Conservation (phyloP, 192 early-diverging fungal genomes). For the Coemansia sp. region DNA sequence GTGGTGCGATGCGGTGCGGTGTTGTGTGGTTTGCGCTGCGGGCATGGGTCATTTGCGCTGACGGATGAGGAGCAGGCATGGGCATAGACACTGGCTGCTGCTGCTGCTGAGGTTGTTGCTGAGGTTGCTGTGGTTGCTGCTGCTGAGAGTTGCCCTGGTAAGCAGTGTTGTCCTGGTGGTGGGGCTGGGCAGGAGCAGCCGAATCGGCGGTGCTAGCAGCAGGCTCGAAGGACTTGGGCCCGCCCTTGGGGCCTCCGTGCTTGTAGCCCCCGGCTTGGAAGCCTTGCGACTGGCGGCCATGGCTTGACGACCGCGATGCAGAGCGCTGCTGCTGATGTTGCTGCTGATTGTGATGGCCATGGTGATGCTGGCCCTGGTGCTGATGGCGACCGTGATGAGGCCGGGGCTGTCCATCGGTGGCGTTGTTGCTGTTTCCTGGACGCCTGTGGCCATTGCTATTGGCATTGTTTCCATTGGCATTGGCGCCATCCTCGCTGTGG, state of each 20-base stretch:
- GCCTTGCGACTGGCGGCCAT: slow-evolving; percentile 45
- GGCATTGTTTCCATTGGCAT: slow-evolving; percentile 13
- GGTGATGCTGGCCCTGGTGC: slow-evolving; percentile 11
- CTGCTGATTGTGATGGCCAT: slow-evolving; percentile 22
- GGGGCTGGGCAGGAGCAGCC: neutral
- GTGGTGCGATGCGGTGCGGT: too few species aligned
- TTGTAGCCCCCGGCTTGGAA: slow-evolving; percentile 25
- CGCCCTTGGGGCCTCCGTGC: slow-evolving; percentile 31
- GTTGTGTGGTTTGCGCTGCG: too few species aligned
- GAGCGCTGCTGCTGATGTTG: slow-evolving; percentile 41
- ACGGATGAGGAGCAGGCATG: slow-evolving; percentile 15
- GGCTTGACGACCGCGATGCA: slow-evolving; percentile 41
- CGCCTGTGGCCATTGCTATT: neutral
- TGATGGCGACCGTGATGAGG: slow-evolving; percentile 26
- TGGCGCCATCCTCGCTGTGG: slow-evolving; percentile 11
- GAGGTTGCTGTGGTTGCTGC: neutral
- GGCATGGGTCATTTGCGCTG: slow-evolving; percentile 15
- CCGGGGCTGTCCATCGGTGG: slow-evolving; percentile 12
- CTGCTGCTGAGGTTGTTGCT: slow-evolving; percentile 6
- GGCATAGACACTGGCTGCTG: slow-evolving; percentile 11
- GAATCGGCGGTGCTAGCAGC: slow-evolving; percentile 1
- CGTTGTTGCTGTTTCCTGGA: slow-evolving; percentile 6
- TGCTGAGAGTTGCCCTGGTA: neutral
- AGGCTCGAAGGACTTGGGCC: slow-evolving; percentile 30
- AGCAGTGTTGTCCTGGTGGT: slow-evolving; percentile 2